Conservation (phyloP, 192 early-diverging fungal species). For the Hyaloraphidium curvatum region DNA sequence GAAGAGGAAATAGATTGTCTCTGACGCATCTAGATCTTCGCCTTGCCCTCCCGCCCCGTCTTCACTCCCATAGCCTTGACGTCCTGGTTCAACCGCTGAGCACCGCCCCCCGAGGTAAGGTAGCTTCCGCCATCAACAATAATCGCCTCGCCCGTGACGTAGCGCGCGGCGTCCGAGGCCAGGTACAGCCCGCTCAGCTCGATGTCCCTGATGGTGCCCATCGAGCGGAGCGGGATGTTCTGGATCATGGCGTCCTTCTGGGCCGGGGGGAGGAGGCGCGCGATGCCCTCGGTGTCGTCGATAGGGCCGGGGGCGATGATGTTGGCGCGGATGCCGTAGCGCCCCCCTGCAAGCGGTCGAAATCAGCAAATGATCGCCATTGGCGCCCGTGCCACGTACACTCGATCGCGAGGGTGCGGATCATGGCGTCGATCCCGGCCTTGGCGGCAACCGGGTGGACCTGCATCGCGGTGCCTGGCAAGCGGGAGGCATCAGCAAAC, state of each 20-base stretch:
- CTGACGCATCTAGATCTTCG: too few species aligned
- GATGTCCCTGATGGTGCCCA: constrained; percentile 40
- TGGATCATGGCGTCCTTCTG: not conserved
- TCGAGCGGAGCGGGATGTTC: constrained; percentile 5
- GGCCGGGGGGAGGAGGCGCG: not conserved
- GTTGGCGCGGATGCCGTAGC: constrained; percentile 46
- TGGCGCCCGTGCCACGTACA: too few species aligned
- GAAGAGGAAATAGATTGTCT: too few species aligned
- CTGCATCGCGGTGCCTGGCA: not conserved
- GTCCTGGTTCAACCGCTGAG: too few species aligned
- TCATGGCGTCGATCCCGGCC: constrained; percentile 40
- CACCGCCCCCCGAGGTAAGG: too few species aligned
- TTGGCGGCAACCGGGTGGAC: constrained; percentile 37
- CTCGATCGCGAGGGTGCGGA: constrained; percentile 6
- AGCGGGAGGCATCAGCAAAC: not conserved
- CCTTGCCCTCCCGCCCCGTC: too few species aligned
- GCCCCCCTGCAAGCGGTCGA: constrained; percentile 58
- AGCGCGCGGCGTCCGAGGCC: constrained; percentile 37
- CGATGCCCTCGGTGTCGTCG: constrained; percentile 20
- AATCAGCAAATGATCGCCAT: too few species aligned
- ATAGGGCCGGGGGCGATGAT: constrained; percentile 30
- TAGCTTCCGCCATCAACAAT: constrained; percentile 42
- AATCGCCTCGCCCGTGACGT: constrained; percentile 32
- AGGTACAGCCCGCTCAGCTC: constrained; percentile 47
- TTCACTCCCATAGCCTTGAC: too few species aligned